Base-by-base conservation (phyloP, 1,139 yeast species). In the Yamadazyma taylorii region DNA sequence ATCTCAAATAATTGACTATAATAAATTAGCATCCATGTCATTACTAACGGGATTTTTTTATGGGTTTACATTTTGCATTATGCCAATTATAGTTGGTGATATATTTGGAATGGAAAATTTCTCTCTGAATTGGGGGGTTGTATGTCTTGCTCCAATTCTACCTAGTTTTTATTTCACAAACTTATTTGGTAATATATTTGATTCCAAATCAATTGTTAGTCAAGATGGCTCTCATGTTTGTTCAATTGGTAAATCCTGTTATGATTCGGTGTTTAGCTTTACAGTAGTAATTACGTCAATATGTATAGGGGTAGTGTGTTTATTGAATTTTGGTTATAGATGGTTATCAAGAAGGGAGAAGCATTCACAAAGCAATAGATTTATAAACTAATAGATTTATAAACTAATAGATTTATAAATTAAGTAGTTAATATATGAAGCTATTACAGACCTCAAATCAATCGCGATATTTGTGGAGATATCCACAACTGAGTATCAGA, bases 41-140 rank as follows among this genome's bases (percentile, higher is more conserved):
- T 52, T 69, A 13, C 44, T 71, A 8, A 68, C 73, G 11, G 85
- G 85, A 0, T 60, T 75, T 33, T 75, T 77, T 32, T 79, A 79
- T 51, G 85, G 85, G 0, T 75, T 75, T 44, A 65, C 75, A 3
- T 78, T 78, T 58, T 75, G 81, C 44, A 64, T 77, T 5, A 64
- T 75, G 61, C 84, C 84, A 12, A 69, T 76, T 15, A 68, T 79
- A n/a, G 73, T 78, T 5, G 76, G 81, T 4, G 84, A 79, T 42
- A 55, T 64, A 9, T 79, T 78, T 58, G 84, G 84, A 1, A 68
- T 78, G 62, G 67, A 64, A 8, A 66, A 67, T 35, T 78, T 76
- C 48, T 73, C 81, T 1, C 70, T 66, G 42, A 76, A 78, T 40
- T 79, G 82, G 82, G 85, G 85, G 2, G 52, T 77, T 21, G 69